Percentiles rank a stretch among this genome's conserved stretches.
phyloP scores from a whole-genome alignment of 441 rosid genomes.

The Jatropha multifida region DNA sequence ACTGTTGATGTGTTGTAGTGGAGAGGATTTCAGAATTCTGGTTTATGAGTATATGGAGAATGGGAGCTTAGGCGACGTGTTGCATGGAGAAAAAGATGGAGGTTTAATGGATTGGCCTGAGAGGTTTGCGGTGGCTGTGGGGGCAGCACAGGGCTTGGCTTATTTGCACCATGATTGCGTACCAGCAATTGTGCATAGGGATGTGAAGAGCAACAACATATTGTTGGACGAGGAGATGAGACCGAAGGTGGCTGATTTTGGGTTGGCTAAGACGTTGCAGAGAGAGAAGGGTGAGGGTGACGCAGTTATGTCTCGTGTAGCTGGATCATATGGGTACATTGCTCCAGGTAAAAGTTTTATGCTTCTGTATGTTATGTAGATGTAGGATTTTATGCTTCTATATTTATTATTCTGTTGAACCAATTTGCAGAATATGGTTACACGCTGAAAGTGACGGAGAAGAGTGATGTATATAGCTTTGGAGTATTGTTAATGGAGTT shows the following conservation, averaged over 20 bases:
- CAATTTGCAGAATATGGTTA: constrained; percentile 54
- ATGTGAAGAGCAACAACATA: constrained; percentile 75
- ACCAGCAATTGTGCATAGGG: constrained; percentile 70
- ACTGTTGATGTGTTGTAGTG: constrained; percentile 46
- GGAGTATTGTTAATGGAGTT: constrained; percentile 61
- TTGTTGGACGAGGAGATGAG: constrained; percentile 57
- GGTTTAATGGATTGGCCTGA: constrained; percentile 47
- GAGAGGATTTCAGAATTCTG: constrained; percentile 44
- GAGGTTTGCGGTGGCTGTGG: constrained; percentile 50
- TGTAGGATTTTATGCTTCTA: no score
- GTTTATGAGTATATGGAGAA: constrained; percentile 80
- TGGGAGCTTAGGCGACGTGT: constrained; percentile 66
- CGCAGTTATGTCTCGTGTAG: constrained; percentile 47
- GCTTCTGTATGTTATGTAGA: no score
- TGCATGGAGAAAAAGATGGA: constrained; percentile 43
- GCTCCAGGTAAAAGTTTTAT: constrained; percentile 55
- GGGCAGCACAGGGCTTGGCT: constrained; percentile 66
- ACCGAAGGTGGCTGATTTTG: constrained; percentile 75
- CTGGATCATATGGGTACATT: constrained; percentile 75
- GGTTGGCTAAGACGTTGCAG: constrained; percentile 62
- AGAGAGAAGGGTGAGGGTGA: constrained; percentile 21
- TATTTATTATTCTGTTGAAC: neutral
- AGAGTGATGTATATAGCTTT: constrained; percentile 73
- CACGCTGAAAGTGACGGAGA: constrained; percentile 56
- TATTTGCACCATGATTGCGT: constrained; percentile 71